Conservation (phyloP, 176 grass and related monocot species). For the Zea luxurians region DNA sequence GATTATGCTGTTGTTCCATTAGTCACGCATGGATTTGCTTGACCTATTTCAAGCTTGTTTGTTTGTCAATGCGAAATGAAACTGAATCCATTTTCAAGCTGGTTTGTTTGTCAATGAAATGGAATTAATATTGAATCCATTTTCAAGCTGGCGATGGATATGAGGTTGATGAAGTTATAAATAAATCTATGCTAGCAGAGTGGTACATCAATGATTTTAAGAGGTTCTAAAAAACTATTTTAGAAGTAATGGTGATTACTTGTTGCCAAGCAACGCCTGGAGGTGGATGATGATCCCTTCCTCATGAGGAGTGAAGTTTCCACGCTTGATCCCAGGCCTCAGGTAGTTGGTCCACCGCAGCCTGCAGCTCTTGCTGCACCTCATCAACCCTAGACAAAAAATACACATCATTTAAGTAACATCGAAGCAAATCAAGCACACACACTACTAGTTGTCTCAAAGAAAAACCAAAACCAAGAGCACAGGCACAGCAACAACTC, state of each 20-base stretch:
- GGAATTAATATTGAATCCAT: too few relatives aligned
- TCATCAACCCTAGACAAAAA: constrained; percentile 50
- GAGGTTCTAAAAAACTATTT: background rate
- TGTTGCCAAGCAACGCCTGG: constrained; percentile 60
- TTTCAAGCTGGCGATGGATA: background rate
- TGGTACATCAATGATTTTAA: background rate
- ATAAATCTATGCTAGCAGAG: background rate
- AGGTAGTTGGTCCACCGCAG: constrained; percentile 60
- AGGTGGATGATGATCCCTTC: constrained; percentile 69
- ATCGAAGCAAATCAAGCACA: background rate
- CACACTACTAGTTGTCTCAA: background rate
- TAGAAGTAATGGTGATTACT: constrained; percentile 28
- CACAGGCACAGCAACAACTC: too few relatives aligned
- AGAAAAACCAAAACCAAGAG: background rate
- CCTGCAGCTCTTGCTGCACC: constrained; percentile 64
- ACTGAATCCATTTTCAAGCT: background rate
- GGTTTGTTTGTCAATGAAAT: background rate
- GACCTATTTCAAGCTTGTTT: background rate
- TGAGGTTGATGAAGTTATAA: background rate
- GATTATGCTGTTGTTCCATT: background rate
- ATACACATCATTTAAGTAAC: background rate
- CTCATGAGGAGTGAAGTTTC: constrained; percentile 58
- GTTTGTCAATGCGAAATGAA: background rate
- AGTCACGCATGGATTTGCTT: background rate
- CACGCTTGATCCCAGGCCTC: constrained; percentile 47